phyloP scores from a whole-genome alignment of 768 basidiomycete genomes.

The Rhizopogon roseolus region DNA sequence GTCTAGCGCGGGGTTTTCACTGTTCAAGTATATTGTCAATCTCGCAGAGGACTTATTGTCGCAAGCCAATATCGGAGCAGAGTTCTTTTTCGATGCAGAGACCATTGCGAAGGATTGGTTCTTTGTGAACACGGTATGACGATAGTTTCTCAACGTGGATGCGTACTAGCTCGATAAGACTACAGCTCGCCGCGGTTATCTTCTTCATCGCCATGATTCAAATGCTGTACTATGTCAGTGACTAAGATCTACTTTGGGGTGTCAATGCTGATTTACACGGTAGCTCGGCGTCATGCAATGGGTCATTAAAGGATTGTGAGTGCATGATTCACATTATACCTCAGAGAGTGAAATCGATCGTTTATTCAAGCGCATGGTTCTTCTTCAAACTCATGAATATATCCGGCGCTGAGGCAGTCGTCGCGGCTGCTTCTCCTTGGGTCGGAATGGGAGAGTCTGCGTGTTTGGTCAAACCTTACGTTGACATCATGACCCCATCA shows the following conservation, averaged over 20 bases:
- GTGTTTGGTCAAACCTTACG: constrained; percentile 79
- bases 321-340: constrained; percentile 5
- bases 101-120: constrained; percentile 73
- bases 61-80: constrained; percentile 64
- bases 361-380: constrained; percentile 67
- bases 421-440: constrained; percentile 91
- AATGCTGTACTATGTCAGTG: constrained; percentile 70
- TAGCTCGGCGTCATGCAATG: constrained; percentile 88
- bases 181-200: constrained; percentile 70
- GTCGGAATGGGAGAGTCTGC: constrained; percentile 89
- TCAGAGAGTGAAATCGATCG: background rate
- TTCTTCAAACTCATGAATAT: constrained; percentile 91
- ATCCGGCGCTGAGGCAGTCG: constrained; percentile 93
- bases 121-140: constrained; percentile 69
- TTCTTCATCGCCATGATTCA: constrained; percentile 94
- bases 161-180: background rate
- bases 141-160: background rate
- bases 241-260: background rate
- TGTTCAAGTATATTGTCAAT: constrained; percentile 81
- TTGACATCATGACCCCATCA: constrained; percentile 79
- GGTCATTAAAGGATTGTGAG: constrained; percentile 81
- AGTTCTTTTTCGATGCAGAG: constrained; percentile 77
- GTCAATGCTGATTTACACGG: background rate
- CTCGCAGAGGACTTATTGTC: constrained; percentile 77
- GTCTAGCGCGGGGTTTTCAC: constrained; percentile 71